These are phyloP conservation scores for Edaphochlamys debaryana DNA, from an alignment of 139 green algal genomes.

Conservation along the genomic window DNA sequence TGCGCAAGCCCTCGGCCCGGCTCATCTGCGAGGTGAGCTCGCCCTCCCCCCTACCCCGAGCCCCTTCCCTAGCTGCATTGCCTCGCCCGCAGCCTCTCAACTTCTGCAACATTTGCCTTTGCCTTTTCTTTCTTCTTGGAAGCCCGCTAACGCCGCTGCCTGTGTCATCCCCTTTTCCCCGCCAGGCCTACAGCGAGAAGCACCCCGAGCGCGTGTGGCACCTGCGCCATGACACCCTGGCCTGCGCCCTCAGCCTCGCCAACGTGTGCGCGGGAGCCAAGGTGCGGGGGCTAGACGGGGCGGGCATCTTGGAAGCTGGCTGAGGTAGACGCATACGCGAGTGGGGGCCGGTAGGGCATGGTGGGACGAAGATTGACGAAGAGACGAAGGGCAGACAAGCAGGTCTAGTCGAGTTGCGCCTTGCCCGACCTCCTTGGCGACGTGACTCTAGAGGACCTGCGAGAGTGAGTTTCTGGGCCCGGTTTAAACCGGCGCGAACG, in stretches of 20 bases:
- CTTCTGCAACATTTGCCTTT: background rate
- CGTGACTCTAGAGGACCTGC: slow-evolving; percentile 42
- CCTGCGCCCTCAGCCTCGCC: slow-evolving; percentile 76
- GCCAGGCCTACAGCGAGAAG: slow-evolving; percentile 63
- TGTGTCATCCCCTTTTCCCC: too few relatives aligned
- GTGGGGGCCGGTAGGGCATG: background rate
- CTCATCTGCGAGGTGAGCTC: slow-evolving; percentile 68
- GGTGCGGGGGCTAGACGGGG: slow-evolving; percentile 12
- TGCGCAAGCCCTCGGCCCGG: slow-evolving; percentile 64
- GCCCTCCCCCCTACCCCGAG: too few relatives aligned
- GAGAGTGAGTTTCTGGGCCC: slow-evolving; percentile 37
- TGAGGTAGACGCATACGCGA: too few relatives aligned
- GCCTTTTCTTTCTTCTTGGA: background rate
- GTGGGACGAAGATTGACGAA: too few relatives aligned
- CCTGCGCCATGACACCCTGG: slow-evolving; percentile 80
- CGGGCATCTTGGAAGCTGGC: background rate
- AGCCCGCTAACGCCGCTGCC: too few relatives aligned
- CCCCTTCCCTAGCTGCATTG: too few relatives aligned
- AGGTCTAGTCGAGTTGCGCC: slow-evolving; percentile 34
- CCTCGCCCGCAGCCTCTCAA: too few relatives aligned
- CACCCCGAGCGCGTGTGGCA: slow-evolving; percentile 62
- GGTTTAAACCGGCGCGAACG: background rate
- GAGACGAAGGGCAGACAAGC: too few relatives aligned
- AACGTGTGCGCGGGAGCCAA: slow-evolving; percentile 75
- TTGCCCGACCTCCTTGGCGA: background rate